Evolutionary conservation across 345 rosid species (phyloP).

Genomic region (Orychophragmus violaceus): DNA sequence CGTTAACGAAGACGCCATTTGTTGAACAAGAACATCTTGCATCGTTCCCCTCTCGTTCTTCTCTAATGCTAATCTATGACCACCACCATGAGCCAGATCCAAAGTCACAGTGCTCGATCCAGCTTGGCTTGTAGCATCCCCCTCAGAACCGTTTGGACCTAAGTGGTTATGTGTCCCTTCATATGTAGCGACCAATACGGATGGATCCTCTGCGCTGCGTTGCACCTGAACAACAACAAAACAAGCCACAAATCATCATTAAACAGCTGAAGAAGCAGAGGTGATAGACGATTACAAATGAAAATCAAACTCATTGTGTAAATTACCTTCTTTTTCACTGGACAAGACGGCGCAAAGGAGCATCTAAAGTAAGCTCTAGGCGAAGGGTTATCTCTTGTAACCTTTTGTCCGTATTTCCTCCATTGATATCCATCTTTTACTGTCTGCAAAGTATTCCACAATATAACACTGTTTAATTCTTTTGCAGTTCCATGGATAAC

Average conservation of each 20-base stretch:
- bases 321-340: conserved; percentile 85
- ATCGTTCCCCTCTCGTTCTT: conserved; percentile 33
- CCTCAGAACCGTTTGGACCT: conserved; percentile 24
- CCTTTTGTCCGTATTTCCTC: conserved; percentile 98
- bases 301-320: neutral
- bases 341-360: conserved; percentile 83
- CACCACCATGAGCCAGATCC: conserved; percentile 34
- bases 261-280: conserved; percentile 4
- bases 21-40: conserved; percentile 53
- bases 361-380: conserved; percentile 96
- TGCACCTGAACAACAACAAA: conserved; percentile 53
- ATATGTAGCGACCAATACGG: conserved; percentile 67
- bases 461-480: neutral
- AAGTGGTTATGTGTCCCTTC: conserved; percentile 87
- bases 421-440: conserved; percentile 91
- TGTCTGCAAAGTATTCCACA: conserved; percentile 33
- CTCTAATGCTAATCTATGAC: conserved; percentile 23
- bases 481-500: neutral
- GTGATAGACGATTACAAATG: neutral
- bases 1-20: conserved; percentile 76
- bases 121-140: conserved; percentile 29
- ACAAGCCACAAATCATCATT: neutral
- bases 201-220: conserved; percentile 70
- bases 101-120: conserved; percentile 21
- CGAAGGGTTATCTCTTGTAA: conserved; percentile 93